Evolutionary conservation across 257 asterid genomes (phyloP), one percentile per base, ranked within the genome.

Genomic region (Nicotiana benthamiana): DNA sequence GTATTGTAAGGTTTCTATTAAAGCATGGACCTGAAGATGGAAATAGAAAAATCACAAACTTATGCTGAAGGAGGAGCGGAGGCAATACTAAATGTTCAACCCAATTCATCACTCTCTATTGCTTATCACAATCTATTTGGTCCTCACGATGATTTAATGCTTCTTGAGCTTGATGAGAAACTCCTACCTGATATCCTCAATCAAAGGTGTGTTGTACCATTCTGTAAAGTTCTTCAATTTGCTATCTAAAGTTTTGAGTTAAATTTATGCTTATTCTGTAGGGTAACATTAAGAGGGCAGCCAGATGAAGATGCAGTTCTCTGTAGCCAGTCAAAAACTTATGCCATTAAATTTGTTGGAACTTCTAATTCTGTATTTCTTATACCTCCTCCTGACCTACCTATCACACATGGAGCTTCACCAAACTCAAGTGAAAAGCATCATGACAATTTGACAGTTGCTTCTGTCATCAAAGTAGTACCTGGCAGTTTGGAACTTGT

Each of bases 221-320:
- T 62, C 75, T 68, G 13, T 64, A 34, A 53, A 46, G 7, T 40
- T 66, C 72, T 57, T 66, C 12, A 6, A 24, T 75, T 24, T 83
- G 5, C 10, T 48, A 68, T 67, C 81, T 62, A 27, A 40, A 40
- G 18, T 6, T 61, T 77, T 63, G 36, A 22, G 54, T 46, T 68
- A 63, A 54, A 32, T 77, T 82, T 68, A 15, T 70, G 13, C 18
- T 52, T 74, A 46, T 54, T 72, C 80, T n/a, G 43, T 75, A 94
- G 98, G 77, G 98, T 90, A 81, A 86, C 93, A 36, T 30, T 95
- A 87, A 93, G 99, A 90, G 99, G 99, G 30, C 93, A 88, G 85
- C 95, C 92, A 46, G 94, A 92, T 82, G 99, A 93, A 86, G 98
- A 91, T 76, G 97, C 97, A 79, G 99, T 95, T 88, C 91, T 95